Conservation (phyloP, 257 asterid genomes). For the Vinca minor region DNA sequence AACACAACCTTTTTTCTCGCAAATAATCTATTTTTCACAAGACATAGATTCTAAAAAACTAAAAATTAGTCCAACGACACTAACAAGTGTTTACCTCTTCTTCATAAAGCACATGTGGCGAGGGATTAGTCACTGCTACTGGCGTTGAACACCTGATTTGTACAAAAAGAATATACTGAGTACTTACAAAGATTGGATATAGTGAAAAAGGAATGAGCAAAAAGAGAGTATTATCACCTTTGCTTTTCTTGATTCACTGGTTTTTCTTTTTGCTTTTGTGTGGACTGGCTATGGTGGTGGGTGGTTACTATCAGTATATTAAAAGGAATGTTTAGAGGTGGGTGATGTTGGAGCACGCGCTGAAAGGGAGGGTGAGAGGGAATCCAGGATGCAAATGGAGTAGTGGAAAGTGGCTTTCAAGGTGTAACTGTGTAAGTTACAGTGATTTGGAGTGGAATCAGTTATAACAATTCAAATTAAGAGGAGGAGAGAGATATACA, state of each 20-base stretch:
- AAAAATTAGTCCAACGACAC: no score
- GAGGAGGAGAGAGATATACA: not conserved
- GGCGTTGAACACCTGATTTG: no score
- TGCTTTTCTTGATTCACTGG: not conserved
- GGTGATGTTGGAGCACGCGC: conserved; percentile 1
- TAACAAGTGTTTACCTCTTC: no score
- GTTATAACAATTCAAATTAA: not conserved
- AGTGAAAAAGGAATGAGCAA: not conserved
- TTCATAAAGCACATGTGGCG: no score
- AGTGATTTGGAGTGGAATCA: not conserved
- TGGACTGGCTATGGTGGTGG: not conserved
- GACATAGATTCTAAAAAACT: no score
- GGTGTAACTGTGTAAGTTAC: not conserved
- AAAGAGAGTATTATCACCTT: not conserved
- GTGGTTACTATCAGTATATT: not conserved
- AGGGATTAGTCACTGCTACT: no score
- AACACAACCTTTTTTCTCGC: no score
- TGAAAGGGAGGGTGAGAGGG: not conserved
- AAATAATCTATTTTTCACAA: no score
- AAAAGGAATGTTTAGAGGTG: not conserved
- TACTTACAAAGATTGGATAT: not conserved
- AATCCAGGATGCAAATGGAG: not conserved
- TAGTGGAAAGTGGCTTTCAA: no score
- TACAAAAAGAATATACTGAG: not conserved
- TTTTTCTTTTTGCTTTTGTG: not conserved